Base-by-base conservation (phyloP, 2,329 filamentous ascomycete genomes). In the Stemphylium beticola region DNA sequence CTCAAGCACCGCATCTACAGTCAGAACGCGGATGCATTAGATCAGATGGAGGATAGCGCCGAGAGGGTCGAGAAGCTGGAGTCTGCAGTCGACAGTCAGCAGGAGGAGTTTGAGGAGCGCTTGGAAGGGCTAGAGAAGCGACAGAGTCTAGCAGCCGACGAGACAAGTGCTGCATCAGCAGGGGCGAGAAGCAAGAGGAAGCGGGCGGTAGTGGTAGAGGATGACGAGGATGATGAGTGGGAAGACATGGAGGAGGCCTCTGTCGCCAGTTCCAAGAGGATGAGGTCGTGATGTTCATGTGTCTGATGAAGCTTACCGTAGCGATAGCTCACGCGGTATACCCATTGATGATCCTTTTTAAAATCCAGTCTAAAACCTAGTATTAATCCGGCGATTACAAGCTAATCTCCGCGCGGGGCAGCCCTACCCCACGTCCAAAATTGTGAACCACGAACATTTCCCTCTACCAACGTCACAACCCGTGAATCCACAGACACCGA, bases 1-100 rank as follows among this genome's bases (percentile, higher is more conserved):
- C 85, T 88, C n/a, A 95, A 95, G 77, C 84, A 90, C 66, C 81
- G 91, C 32, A 79, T 96, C 4, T 92, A 90, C 71, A 82, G 84
- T 39, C 89, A 92, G 65, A 93, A 95, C 68, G 83, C 82, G 53
- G 88, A 93, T 63, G 76, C 84, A 2, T 80, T 96, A 11, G 83
- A 84, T 33, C 87, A 93, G 73, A 77, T 93, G 36, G 66, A 72
- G 32, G 89, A 91, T 49, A 78, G 79, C 4, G 73, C 77, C 0
- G 90, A 93, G 72, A 83, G 89, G 32, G 84, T 89, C 7, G 83
- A 90, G 53, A 91, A 89, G 78, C 79, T 96, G 3, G 84, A 90
- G 44, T 83, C 89, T 62, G 88, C 88, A 0, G 77, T 92, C 18
- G 78, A 82, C 14, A 84, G 83, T 42, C 88, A 93, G 14, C 85